A percentile compares a stretch with the other conserved stretches of the same genome.
phyloP scores from a whole-genome alignment of 257 asterid species.

The Nicotiana tomentosiformis region DNA sequence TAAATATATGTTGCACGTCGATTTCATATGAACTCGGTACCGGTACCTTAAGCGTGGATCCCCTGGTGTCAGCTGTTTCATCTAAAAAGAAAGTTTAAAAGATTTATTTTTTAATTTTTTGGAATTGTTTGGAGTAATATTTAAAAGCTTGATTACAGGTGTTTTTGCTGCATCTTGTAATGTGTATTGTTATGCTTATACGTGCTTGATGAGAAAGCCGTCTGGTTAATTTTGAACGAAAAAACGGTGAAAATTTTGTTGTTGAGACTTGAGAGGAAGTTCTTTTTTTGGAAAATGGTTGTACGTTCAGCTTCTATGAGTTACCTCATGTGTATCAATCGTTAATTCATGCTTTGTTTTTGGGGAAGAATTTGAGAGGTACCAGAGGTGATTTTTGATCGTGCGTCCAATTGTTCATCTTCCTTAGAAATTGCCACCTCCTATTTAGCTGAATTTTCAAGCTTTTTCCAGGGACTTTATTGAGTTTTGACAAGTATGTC shows the following conservation, averaged over 20 bases:
- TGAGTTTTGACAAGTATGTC: background rate
- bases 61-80: too few relatives aligned
- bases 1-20: too few relatives aligned
- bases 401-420: background rate
- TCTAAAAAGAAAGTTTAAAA: too few relatives aligned
- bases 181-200: background rate
- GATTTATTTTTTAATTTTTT: too few relatives aligned
- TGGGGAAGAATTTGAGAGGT: constrained; percentile 20
- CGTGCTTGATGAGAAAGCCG: background rate
- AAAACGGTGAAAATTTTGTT: background rate
- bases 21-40: too few relatives aligned
- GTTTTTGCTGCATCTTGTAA: background rate
- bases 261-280: background rate
- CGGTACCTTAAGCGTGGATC: too few relatives aligned
- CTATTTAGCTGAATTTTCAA: background rate
- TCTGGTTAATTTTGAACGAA: too few relatives aligned
- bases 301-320: constrained; percentile 19
- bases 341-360: background rate
- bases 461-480: too few relatives aligned
- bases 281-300: constrained; percentile 20
- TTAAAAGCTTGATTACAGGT: background rate
- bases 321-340: constrained; percentile 22
- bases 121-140: background rate
- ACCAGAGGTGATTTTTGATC: constrained; percentile 26
- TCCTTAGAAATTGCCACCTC: background rate